These are phyloP conservation scores for Trypanosoma mega DNA, from an alignment of 208 protist genomes.

Conservation along the genomic window DNA sequence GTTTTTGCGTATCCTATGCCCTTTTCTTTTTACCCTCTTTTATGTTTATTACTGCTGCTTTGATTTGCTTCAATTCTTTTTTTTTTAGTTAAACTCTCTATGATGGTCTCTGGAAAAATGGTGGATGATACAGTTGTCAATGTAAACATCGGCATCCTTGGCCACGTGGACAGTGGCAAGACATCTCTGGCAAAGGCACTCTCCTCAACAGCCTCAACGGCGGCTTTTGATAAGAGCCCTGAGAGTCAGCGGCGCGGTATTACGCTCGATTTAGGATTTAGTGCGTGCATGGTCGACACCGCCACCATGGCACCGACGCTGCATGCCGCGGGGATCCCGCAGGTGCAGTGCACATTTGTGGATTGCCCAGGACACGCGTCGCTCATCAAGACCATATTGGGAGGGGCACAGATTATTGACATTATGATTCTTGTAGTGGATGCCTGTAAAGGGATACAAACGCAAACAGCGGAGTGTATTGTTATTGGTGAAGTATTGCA, in stretches of 20 bases:
- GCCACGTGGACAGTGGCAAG: slow-evolving; percentile 98
- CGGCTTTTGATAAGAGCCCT: slow-evolving; percentile 97
- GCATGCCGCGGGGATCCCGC: slow-evolving; percentile 30
- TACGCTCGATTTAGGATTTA: slow-evolving; percentile 98
- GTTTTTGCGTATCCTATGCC: too few relatives aligned
- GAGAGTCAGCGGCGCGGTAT: slow-evolving; percentile 96
- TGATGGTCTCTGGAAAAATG: slow-evolving; percentile 3
- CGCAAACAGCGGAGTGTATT: slow-evolving; percentile 97
- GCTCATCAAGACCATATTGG: slow-evolving; percentile 98
- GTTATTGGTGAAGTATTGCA: slow-evolving; percentile 79
- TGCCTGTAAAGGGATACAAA: slow-evolving; percentile 97
- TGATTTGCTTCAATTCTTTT: background rate
- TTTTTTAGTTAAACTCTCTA: background rate
- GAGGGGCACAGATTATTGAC: slow-evolving; percentile 98
- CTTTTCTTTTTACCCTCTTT: too few relatives aligned
- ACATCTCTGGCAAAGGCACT: slow-evolving; percentile 93
- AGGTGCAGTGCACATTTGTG: slow-evolving; percentile 94
- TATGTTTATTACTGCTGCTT: slow-evolving; percentile 1
- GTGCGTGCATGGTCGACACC: slow-evolving; percentile 51
- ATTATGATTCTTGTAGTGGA: slow-evolving; percentile 98
- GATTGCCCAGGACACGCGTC: slow-evolving; percentile 99
- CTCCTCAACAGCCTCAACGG: slow-evolving; percentile 92
- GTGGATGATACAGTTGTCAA: slow-evolving; percentile 51
- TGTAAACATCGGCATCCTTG: slow-evolving; percentile 95
- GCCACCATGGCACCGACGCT: slow-evolving; percentile 6